These are phyloP conservation scores for Ogataea salicorniae DNA, from an alignment of 805 yeast genomes.

Conservation along the genomic window DNA sequence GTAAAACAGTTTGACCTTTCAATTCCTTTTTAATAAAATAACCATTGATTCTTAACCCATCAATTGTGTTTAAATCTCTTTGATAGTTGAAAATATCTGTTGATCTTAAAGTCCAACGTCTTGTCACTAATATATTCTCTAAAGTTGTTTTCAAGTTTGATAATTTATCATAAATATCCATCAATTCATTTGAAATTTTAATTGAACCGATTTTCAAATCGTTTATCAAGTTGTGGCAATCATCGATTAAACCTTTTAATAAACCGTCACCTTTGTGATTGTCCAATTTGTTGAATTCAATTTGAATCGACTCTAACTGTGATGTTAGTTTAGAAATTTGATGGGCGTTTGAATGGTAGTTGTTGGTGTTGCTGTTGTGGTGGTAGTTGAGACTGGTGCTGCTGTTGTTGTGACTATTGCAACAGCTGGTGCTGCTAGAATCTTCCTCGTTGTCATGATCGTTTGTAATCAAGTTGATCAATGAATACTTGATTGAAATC, in stretches of 20 bases:
- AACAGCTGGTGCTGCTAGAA: conserved; percentile 15
- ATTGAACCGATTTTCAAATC: conserved; percentile 53
- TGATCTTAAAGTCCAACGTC: conserved; percentile 96
- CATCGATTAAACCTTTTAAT: conserved; percentile 73
- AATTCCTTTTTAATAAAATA: conserved; percentile 38
- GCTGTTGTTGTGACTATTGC: not conserved
- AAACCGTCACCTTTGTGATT: conserved; percentile 39
- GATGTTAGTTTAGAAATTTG: too few relatives aligned
- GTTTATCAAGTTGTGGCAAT: conserved; percentile 67
- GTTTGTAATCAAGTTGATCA: conserved; percentile 50
- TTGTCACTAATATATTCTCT: conserved; percentile 80
- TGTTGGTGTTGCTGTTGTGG: conserved; percentile 19
- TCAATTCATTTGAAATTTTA: conserved; percentile 45
- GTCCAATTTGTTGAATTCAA: conserved; percentile 8
- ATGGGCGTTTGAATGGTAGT: conserved; percentile 10
- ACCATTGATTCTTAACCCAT: conserved; percentile 63
- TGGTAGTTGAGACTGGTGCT: conserved; percentile 18
- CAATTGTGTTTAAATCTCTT: conserved; percentile 65
- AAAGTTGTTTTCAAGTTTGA: conserved; percentile 63
- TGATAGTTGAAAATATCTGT: conserved; percentile 89
- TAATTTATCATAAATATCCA: conserved; percentile 58
- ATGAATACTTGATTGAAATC: conserved; percentile 55
- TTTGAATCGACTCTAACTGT: conserved; percentile 12
- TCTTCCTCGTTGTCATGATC: conserved; percentile 36
- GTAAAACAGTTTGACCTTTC: conserved; percentile 55